Evolutionary conservation across 805 yeast species (phyloP).

Genomic region (Cyberlindnera amylophila): DNA sequence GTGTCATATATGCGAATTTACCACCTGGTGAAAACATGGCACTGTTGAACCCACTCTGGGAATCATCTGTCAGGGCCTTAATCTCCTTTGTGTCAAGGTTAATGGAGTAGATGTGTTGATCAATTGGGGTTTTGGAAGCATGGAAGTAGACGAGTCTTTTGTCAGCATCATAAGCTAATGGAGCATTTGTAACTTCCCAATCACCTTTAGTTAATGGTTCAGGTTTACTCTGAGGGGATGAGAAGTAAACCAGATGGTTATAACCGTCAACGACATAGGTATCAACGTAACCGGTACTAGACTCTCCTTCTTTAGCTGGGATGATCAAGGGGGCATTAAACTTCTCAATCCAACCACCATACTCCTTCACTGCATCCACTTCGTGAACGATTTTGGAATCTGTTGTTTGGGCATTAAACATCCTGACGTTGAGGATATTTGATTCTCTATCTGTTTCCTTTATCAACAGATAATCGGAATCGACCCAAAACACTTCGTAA

Average conservation of each 20-base stretch:
- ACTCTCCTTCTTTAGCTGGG: conserved; percentile 42
- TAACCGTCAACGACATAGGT: conserved; percentile 59
- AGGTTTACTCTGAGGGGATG: conserved; percentile 51
- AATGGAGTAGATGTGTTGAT: conserved; percentile 23
- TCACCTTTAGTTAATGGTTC: conserved; percentile 63
- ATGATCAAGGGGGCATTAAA: conserved; percentile 54
- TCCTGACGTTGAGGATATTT: conserved; percentile 52
- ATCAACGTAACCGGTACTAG: conserved; percentile 71
- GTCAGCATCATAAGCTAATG: conserved; percentile 52
- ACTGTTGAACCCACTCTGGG: conserved; percentile 56
- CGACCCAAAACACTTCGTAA: conserved; percentile 68
- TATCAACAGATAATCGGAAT: conserved; percentile 43
- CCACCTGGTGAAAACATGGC: conserved; percentile 73
- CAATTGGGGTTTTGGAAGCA: conserved; percentile 54
- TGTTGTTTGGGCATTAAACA: conserved; percentile 33
- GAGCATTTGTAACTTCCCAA: conserved; percentile 79
- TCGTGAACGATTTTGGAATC: conserved; percentile 40
- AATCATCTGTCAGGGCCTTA: conserved; percentile 44
- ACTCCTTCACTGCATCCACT: conserved; percentile 40
- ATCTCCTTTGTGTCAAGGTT: conserved; percentile 18
- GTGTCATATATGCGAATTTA: conserved; percentile 59
- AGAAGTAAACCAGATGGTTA: conserved; percentile 77
- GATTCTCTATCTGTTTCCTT: conserved; percentile 66
- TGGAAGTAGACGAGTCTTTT: conserved; percentile 50
- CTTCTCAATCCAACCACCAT: conserved; percentile 75